A percentile compares a stretch with the other conserved stretches of the same genome.
phyloP scores from a whole-genome alignment of 257 asterid species.

The Rhazya stricta region DNA sequence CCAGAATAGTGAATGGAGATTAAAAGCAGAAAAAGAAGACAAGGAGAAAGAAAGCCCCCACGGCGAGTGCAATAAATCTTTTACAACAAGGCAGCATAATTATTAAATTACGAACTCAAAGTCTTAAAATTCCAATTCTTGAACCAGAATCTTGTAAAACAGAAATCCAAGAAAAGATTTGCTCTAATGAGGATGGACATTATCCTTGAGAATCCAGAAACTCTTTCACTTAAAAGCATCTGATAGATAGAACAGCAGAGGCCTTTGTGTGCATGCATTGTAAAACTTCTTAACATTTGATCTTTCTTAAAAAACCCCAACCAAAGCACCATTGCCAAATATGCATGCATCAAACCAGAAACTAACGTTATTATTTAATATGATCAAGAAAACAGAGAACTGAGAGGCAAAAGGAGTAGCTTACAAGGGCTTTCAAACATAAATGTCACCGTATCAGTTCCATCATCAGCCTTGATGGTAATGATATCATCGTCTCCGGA shows the following conservation, averaged over 20 bases:
- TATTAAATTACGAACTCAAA: background rate
- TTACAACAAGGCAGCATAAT: background rate
- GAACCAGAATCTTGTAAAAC: background rate
- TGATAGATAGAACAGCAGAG: background rate
- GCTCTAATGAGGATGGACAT: background rate
- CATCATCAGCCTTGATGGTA: conserved; percentile 39
- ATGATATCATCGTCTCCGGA: conserved; percentile 38
- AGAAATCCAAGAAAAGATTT: background rate
- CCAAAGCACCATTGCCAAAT: background rate
- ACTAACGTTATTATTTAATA: background rate
- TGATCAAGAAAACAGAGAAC: background rate
- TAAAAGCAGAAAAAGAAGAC: background rate
- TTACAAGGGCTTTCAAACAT: conserved; percentile 41
- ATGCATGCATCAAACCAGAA: background rate
- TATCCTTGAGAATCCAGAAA: background rate
- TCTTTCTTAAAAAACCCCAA: background rate
- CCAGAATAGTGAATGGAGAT: background rate
- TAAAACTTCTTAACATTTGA: background rate
- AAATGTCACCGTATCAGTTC: conserved; percentile 35
- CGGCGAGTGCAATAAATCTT: background rate
- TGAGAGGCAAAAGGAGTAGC: background rate
- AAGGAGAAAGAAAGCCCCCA: background rate
- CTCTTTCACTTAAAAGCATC: no score
- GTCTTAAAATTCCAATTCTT: no score
- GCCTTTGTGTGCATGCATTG: background rate